Conservation (phyloP, 139 green algal species). For the Chlorella sp. region DNA sequence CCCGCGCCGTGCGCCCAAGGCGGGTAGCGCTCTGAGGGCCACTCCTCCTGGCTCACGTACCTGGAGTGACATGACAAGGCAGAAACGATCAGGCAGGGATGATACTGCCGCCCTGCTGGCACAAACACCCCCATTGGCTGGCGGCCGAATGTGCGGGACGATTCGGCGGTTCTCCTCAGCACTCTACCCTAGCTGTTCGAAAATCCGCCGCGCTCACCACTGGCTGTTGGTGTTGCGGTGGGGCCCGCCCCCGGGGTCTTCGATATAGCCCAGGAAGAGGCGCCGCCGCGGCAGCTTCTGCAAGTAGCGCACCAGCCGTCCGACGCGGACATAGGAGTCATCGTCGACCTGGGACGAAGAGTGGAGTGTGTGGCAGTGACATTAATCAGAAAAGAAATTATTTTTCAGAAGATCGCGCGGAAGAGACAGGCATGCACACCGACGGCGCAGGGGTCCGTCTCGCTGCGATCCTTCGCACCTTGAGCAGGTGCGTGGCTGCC, state of each 20-base stretch:
- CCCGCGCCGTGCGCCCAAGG: slow-evolving; percentile 52
- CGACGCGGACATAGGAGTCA: slow-evolving; percentile 45
- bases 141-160: too few relatives aligned
- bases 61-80: too few relatives aligned
- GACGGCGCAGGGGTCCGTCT: too few relatives aligned
- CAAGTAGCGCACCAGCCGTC: slow-evolving; percentile 22
- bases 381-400: too few relatives aligned
- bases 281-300: background rate
- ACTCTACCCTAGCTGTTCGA: too few relatives aligned
- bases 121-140: too few relatives aligned
- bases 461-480: slow-evolving; percentile 35
- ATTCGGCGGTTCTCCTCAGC: background rate
- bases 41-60: slow-evolving; percentile 46
- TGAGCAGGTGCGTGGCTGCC: slow-evolving; percentile 37
- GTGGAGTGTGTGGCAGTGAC: too few relatives aligned
- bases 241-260: slow-evolving; percentile 20
- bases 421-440: too few relatives aligned
- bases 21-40: slow-evolving; percentile 38
- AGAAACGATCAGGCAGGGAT: too few relatives aligned
- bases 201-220: slow-evolving; percentile 7
- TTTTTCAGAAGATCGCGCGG: too few relatives aligned
- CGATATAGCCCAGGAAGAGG: slow-evolving; percentile 40
- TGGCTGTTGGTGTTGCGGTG: slow-evolving; percentile 8
- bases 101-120: too few relatives aligned
- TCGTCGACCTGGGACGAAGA: slow-evolving; percentile 36